Evolutionary conservation across 2,329 filamentous ascomycete species (phyloP).

Genomic region (Nemania abortiva): DNA sequence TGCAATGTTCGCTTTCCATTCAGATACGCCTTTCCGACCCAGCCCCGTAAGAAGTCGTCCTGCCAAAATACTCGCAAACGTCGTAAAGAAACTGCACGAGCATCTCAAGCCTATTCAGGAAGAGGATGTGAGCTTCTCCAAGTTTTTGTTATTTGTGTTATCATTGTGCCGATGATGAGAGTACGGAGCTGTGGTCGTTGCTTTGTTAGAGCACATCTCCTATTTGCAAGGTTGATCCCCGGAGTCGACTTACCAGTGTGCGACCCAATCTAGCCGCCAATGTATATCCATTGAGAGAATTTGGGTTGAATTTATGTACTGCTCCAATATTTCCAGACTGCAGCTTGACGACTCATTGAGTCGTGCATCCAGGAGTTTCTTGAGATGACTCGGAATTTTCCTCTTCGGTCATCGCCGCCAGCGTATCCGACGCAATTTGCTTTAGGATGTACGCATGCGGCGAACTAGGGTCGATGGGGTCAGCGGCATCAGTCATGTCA

Average conservation of each 20-base stretch:
- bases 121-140: not conserved
- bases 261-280: not conserved
- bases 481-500: not conserved
- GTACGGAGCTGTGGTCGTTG: not conserved
- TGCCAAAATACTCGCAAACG: not conserved
- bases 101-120: too few relatives aligned
- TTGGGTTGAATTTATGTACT: too few relatives aligned
- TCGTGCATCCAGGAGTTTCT: not conserved
- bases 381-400: not conserved
- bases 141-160: not conserved
- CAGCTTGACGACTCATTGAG: not conserved
- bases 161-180: not conserved
- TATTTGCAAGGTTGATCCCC: not conserved
- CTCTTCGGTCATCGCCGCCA: constrained; percentile 12
- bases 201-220: not conserved
- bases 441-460: constrained; percentile 11
- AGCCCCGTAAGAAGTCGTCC: too few relatives aligned
- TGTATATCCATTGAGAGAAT: not conserved
- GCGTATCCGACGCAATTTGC: constrained; percentile 22
- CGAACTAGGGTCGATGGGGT: not conserved
- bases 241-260: not conserved
- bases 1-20: not conserved
- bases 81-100: not conserved
- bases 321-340: not conserved
- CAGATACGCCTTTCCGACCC: not conserved